These are phyloP conservation scores for Ceratorhiza oryzae-sativae DNA, from an alignment of 1,284 basidiomycete species.

Conservation along the genomic window DNA sequence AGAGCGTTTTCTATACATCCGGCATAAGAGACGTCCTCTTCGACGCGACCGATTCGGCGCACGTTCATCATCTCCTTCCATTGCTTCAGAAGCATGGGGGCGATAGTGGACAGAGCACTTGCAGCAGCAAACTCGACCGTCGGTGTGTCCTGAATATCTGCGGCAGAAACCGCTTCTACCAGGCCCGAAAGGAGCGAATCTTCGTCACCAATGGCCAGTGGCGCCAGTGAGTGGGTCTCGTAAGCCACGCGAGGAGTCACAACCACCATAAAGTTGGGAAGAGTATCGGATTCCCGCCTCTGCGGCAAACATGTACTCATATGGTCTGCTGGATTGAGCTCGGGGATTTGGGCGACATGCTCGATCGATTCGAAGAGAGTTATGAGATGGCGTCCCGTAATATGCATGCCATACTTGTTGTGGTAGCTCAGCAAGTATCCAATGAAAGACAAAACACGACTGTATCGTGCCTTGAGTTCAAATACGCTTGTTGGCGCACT, in stretches of 20 bases:
- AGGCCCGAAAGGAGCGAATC: neutral
- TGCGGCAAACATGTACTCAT: conserved; percentile 10
- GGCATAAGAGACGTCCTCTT: neutral
- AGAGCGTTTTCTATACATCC: neutral
- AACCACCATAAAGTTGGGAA: neutral
- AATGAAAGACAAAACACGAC: conserved; percentile 6
- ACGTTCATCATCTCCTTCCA: neutral
- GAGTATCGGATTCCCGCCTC: neutral
- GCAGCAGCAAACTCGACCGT: neutral
- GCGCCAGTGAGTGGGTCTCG: neutral
- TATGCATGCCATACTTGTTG: neutral
- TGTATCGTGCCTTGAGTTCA: conserved; percentile 17
- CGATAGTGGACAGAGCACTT: neutral
- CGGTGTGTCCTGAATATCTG: neutral
- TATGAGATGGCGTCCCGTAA: neutral
- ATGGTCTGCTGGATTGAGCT: neutral
- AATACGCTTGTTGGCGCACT: neutral
- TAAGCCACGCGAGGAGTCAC: neutral
- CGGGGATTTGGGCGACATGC: neutral
- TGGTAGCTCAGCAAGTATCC: neutral
- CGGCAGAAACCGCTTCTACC: neutral
- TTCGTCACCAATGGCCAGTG: neutral
- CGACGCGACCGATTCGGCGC: neutral
- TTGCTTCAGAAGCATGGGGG: neutral
- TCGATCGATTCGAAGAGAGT: neutral